phyloP scores from a whole-genome alignment of 2,329 filamentous ascomycete species.

The Acephala macrosclerotiorum region DNA sequence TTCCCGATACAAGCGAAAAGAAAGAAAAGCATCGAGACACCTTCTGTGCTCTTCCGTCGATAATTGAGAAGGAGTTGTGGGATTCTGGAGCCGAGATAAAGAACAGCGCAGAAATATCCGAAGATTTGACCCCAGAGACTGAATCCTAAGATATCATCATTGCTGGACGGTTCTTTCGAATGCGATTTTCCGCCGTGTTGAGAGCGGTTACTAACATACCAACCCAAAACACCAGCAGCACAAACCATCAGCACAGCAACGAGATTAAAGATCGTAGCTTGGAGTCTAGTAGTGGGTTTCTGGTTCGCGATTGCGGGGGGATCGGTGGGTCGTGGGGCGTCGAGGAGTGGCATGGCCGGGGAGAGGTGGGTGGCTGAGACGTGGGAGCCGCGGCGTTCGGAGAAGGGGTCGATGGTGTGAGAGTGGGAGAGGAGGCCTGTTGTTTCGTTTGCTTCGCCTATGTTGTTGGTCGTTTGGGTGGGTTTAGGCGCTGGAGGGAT shows the following conservation, averaged over 20 bases:
- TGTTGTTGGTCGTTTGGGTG: slow-evolving; percentile 42
- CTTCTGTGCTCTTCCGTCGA: slow-evolving; percentile 90
- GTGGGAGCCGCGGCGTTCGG: slow-evolving; percentile 57
- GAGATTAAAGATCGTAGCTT: slow-evolving; percentile 75
- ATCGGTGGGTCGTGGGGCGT: slow-evolving; percentile 50
- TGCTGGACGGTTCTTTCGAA: slow-evolving; percentile 42
- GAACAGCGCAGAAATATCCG: slow-evolving; percentile 86
- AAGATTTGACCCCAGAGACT: slow-evolving; percentile 86
- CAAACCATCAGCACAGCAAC: slow-evolving; percentile 82
- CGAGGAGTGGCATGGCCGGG: slow-evolving; percentile 80
- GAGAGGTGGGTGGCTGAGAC: slow-evolving; percentile 75
- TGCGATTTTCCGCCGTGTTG: slow-evolving; percentile 41
- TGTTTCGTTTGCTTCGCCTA: slow-evolving; percentile 56
- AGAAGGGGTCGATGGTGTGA: slow-evolving; percentile 51
- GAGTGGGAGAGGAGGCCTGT: slow-evolving; percentile 58
- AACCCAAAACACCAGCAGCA: slow-evolving; percentile 82
- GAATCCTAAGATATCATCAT: slow-evolving; percentile 65
- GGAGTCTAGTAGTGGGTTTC: slow-evolving; percentile 58
- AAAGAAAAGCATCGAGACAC: slow-evolving; percentile 94
- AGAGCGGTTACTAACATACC: slow-evolving; percentile 71
- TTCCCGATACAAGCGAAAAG: slow-evolving; percentile 96
- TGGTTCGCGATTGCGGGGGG: slow-evolving; percentile 51
- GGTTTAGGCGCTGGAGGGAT: slow-evolving; percentile 50
- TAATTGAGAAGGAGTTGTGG: slow-evolving; percentile 94
- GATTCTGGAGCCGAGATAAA: slow-evolving; percentile 89